phyloP scores from a whole-genome alignment of 2,329 filamentous ascomycete genomes.

The Rachicladosporium sp. region DNA sequence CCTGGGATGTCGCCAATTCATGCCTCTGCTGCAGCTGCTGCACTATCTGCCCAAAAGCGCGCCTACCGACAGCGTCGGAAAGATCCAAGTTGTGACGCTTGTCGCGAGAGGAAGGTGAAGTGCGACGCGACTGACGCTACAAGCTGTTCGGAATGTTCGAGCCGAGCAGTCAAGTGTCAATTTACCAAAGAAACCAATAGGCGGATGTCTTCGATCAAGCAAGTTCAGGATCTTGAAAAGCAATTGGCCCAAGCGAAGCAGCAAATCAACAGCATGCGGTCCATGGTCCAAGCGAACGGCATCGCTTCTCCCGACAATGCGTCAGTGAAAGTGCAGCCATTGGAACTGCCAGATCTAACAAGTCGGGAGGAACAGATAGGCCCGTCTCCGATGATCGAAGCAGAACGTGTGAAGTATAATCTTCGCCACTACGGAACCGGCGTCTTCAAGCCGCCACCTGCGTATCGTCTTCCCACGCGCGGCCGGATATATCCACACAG shows the following conservation, averaged over 20 bases:
- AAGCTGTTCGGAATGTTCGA: conserved; percentile 94
- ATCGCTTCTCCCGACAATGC: conserved; percentile 30
- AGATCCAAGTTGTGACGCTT: conserved; percentile 95
- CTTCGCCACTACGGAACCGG: conserved; percentile 63
- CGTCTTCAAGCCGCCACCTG: conserved; percentile 65
- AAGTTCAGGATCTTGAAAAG: conserved; percentile 92
- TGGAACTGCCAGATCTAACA: conserved; percentile 22
- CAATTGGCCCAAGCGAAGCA: conserved; percentile 70
- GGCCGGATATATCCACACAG: conserved; percentile 35
- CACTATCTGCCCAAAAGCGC: conserved; percentile 67
- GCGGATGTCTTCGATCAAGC: conserved; percentile 98
- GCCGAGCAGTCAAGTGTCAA: conserved; percentile 91
- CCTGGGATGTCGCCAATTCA: conserved; percentile 21
- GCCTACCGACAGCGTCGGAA: conserved; percentile 92
- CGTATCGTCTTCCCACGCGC: conserved; percentile 45
- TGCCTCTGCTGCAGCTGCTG: conserved; percentile 27
- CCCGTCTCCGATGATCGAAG: conserved; percentile 51
- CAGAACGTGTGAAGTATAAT: conserved; percentile 59
- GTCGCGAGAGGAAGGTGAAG: conserved; percentile 68
- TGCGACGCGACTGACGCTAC: conserved; percentile 95
- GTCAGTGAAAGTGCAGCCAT: conserved; percentile 14
- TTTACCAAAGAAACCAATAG: conserved; percentile 99
- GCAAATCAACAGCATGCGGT: conserved; percentile 57
- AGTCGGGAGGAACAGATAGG: conserved; percentile 47
- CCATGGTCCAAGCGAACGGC: conserved; percentile 44